Evolutionary conservation across 805 yeast species (phyloP), one percentile per base, ranked within the genome.

Genomic region (Saccharomycopsis synnaedendra): DNA sequence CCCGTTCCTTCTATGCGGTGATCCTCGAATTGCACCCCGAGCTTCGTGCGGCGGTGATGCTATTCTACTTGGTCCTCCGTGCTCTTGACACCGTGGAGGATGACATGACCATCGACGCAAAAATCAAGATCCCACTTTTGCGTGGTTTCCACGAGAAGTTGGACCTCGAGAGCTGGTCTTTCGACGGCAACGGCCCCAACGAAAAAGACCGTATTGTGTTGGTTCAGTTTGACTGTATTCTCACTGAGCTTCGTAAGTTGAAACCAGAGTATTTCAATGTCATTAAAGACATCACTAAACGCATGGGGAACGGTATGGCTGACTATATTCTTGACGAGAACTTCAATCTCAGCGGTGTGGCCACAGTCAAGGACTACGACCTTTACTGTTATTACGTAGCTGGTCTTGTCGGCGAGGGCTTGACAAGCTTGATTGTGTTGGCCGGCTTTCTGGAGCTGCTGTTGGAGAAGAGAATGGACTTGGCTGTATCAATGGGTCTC

Each of bases 251-350:
- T 63, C 88, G 84, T 62, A 68, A 71, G 51, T 72, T 93, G 59
- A 78, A 79, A 59, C 78, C 85, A 4, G 78, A 72, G 49, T 89
- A 87, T 65, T 89, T 84, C 66, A 83, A 74, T 47, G 80, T 88
- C 37, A 78, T 93, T 56, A 75, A 74, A 56, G 86, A 82, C 53
- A 85, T 88, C 57, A 80, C 96, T 42, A 56, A 69, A 49, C 72
- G 82, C 63, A 93, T 93, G 98, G 98, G 97, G 49, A 79, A 85
- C 56, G 98, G 98, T 48, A 93, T 93, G 98, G 97, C 97, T 33
- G 88, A 86, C 60, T 93, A 89, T 65, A 79, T 85, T 46, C 69
- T 74, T 57, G 80, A 82, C 59, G 93, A 83, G 45, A 74, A 81
- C 53, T 85, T 85, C 68, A 87, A 86, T 62, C 61, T 75, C 55